phyloP scores from a whole-genome alignment of 495 filamentous ascomycete species.

The Neurospora sp. region DNA sequence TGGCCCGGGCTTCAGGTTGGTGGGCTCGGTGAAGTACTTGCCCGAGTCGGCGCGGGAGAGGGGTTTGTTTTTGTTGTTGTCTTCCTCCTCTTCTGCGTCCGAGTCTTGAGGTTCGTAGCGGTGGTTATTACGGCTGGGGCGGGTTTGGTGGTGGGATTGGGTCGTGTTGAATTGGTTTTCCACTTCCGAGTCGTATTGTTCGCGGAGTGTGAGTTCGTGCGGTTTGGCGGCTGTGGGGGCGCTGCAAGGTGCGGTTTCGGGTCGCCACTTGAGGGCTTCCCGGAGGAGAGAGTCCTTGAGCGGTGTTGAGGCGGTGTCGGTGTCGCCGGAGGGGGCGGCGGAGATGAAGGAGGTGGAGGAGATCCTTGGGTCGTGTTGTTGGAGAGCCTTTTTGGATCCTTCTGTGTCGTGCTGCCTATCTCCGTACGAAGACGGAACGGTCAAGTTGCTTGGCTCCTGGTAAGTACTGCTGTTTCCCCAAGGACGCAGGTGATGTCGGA shows the following conservation, averaged over 20 bases:
- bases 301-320: background rate
- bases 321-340: background rate
- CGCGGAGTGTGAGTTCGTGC: background rate
- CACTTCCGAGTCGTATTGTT: background rate
- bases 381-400: background rate
- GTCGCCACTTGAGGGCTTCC: background rate
- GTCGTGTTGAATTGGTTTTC: background rate
- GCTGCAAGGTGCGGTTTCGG: background rate
- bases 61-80: background rate
- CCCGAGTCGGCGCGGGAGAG: background rate
- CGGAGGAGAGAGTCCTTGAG: background rate
- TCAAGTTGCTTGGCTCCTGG: background rate
- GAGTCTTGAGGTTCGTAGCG: background rate
- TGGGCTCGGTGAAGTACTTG: background rate
- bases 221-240: background rate
- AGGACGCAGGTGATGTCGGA: slow-evolving; percentile 8
- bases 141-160: background rate
- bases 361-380: background rate
- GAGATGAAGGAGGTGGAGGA: background rate
- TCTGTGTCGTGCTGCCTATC: background rate
- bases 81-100: background rate
- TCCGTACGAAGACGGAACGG: background rate
- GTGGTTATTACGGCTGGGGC: background rate
- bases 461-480: slow-evolving; percentile 10
- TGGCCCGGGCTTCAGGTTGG: background rate